Percentiles rank a stretch among this genome's conserved stretches.
Evolutionary conservation across 2,329 filamentous ascomycete species (phyloP).

Genomic region (Colletotrichum sidae): DNA sequence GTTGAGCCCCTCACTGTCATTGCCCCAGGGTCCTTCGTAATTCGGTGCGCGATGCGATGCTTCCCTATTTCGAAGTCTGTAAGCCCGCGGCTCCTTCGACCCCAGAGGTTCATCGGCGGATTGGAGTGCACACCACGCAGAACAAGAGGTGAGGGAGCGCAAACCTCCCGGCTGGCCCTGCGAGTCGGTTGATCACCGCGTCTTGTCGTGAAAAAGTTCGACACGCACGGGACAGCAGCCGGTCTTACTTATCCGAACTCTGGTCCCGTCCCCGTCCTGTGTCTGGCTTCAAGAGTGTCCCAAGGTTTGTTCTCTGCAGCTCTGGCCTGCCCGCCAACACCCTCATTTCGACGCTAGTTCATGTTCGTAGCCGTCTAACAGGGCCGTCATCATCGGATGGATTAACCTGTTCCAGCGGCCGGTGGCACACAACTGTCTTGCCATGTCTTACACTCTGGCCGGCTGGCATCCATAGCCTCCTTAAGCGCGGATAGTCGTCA

Average conservation of each 20-base stretch:
- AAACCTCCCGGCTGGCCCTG: conserved; percentile 19
- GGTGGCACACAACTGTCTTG: conserved; percentile 20
- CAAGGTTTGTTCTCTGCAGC: conserved; percentile 21
- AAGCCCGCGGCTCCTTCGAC: background rate
- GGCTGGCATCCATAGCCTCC: conserved; percentile 5
- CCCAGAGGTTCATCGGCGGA: background rate
- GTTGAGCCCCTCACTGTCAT: background rate
- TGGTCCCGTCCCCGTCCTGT: conserved; percentile 16
- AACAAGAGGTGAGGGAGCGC: background rate
- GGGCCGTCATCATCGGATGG: conserved; percentile 23
- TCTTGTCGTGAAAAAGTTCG: conserved; percentile 18
- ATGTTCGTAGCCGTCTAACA: conserved; percentile 24
- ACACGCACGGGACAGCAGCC: conserved; percentile 26
- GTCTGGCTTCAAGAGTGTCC: conserved; percentile 2
- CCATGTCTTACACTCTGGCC: conserved; percentile 20
- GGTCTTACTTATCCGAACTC: conserved; percentile 34
- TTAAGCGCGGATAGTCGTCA: background rate
- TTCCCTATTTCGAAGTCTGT: background rate
- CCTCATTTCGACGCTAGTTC: conserved; percentile 5
- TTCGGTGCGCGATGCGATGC: background rate
- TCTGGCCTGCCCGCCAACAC: conserved; percentile 13
- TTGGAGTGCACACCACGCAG: no score
- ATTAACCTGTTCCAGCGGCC: conserved; percentile 22
- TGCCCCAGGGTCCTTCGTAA: background rate
- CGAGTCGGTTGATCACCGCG: conserved; percentile 13